Conservation (phyloP, 441 rosid species). For the Populus hybrid region DNA sequence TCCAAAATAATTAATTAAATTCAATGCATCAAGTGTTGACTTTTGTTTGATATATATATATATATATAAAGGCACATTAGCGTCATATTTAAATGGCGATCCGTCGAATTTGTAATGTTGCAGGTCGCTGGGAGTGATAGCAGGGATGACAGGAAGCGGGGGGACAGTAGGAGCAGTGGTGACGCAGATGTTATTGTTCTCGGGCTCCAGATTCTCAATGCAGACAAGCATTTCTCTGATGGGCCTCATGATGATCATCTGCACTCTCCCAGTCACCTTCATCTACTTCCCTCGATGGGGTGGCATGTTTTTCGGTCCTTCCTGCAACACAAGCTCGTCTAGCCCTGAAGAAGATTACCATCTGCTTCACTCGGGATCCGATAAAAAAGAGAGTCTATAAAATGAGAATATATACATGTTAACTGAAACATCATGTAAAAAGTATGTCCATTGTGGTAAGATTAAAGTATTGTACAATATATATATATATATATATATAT, state of each 20-base stretch:
- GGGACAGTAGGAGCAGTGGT: conserved; percentile 74
- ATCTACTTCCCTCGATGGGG: conserved; percentile 62
- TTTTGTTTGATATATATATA: too few species aligned
- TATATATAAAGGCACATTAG: too few species aligned
- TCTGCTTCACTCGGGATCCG: conserved; percentile 20
- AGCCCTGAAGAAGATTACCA: conserved; percentile 17
- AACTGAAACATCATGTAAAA: too few species aligned
- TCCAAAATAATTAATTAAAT: too few species aligned
- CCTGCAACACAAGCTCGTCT: conserved; percentile 10
- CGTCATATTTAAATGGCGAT: background rate
- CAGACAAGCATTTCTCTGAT: conserved; percentile 75
- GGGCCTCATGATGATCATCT: conserved; percentile 66
- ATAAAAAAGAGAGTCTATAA: background rate
- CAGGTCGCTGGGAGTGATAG: conserved; percentile 78
- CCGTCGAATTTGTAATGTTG: background rate
- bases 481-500: too few species aligned
- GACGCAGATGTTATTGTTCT: conserved; percentile 60
- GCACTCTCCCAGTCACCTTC: conserved; percentile 47
- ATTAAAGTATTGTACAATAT: too few species aligned
- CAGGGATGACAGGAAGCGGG: conserved; percentile 86
- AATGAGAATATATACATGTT: too few species aligned
- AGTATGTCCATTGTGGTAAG: too few species aligned
- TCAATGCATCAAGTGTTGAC: too few species aligned
- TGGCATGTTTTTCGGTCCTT: conserved; percentile 59
- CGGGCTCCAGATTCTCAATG: conserved; percentile 46